These are phyloP conservation scores for Knoxia roxburghii DNA, from an alignment of 257 asterid species.

Conservation along the genomic window DNA sequence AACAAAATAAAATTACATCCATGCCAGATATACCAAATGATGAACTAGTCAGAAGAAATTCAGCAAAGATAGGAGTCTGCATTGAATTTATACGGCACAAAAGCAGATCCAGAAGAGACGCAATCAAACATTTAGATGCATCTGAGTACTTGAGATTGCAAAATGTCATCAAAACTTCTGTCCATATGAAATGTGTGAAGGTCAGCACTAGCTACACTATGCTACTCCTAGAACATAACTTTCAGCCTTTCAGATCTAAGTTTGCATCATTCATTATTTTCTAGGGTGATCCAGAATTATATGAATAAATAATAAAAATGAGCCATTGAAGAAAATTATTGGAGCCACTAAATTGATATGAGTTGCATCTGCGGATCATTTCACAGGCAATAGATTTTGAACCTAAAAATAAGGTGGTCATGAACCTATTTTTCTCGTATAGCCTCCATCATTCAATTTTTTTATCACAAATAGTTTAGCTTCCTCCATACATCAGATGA, in stretches of 20 bases:
- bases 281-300: neutral
- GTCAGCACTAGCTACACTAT: neutral
- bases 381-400: neutral
- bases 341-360: neutral
- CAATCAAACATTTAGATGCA: neutral
- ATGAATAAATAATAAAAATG: neutral
- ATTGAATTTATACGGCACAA: neutral
- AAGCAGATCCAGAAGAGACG: neutral
- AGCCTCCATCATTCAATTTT: neutral
- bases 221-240: neutral
- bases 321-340: neutral
- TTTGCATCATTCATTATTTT: neutral
- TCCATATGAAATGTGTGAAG: neutral
- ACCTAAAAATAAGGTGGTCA: neutral
- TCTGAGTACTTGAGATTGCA: neutral
- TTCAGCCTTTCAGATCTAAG: neutral
- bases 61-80: neutral
- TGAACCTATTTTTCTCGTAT: neutral
- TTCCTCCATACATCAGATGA: too few relatives aligned
- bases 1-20: neutral
- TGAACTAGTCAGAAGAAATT: neutral
- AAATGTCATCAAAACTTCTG: neutral
- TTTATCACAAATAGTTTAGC: too few relatives aligned
- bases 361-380: neutral
- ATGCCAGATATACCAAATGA: neutral